Conservation (phyloP, 768 basidiomycete species). For the Tricholoma saponaceum region DNA sequence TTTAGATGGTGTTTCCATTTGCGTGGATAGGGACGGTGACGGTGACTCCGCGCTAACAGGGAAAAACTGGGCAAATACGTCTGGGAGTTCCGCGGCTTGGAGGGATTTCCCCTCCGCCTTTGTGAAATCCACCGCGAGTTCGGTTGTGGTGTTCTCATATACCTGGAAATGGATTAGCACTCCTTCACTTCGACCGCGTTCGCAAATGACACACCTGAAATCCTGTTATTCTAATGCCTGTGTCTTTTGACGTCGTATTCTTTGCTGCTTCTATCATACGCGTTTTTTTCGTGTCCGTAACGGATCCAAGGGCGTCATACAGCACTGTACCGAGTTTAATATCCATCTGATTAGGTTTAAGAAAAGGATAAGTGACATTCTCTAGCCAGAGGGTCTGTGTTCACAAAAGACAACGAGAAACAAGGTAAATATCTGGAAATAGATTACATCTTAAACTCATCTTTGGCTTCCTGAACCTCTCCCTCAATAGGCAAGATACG, state of each 20-base stretch:
- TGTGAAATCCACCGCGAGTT: slow-evolving; percentile 54
- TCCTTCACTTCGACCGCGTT: not conserved
- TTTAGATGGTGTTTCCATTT: not conserved
- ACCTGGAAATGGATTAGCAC: slow-evolving; percentile 45
- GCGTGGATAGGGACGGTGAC: not conserved
- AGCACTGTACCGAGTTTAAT: slow-evolving; percentile 90
- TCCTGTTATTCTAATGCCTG: slow-evolving; percentile 82
- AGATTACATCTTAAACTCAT: slow-evolving; percentile 8
- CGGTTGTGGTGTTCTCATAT: slow-evolving; percentile 53
- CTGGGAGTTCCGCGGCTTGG: slow-evolving; percentile 59
- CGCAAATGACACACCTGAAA: slow-evolving; percentile 64
- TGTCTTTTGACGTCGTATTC: slow-evolving; percentile 67
- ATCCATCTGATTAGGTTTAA: slow-evolving; percentile 84
- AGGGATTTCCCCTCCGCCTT: slow-evolving; percentile 80
- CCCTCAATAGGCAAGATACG: slow-evolving; percentile 13
- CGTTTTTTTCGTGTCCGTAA: slow-evolving; percentile 66
- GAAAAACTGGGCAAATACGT: slow-evolving; percentile 81
- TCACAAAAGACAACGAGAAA: not conserved
- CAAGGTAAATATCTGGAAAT: not conserved
- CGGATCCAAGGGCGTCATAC: slow-evolving; percentile 53
- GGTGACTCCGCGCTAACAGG: slow-evolving; percentile 36
- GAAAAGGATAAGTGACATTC: slow-evolving; percentile 72
- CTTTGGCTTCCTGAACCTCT: slow-evolving; percentile 11
- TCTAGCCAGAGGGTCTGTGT: slow-evolving; percentile 78
- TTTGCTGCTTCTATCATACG: slow-evolving; percentile 73